Conservation (phyloP, 2,329 filamentous ascomycete genomes). For the Aspergillus versicolor region DNA sequence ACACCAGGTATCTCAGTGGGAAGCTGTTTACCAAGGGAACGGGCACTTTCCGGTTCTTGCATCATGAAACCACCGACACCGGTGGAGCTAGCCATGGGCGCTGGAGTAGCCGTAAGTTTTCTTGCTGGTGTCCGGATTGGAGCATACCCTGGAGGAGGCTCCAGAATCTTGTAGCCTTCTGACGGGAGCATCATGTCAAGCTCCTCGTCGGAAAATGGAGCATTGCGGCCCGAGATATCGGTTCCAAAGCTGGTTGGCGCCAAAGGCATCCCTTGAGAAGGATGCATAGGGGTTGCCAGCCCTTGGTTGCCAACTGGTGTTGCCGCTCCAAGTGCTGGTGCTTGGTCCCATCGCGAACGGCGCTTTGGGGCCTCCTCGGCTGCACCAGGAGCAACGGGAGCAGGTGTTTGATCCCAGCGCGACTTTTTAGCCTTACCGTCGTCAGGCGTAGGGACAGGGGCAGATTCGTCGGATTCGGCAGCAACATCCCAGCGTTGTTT, state of each 20-base stretch:
- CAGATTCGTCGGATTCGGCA: constrained; percentile 54
- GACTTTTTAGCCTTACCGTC: constrained; percentile 71
- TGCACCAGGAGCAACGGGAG: constrained; percentile 45
- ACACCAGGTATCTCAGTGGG: constrained; percentile 95
- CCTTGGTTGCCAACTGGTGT: constrained; percentile 72
- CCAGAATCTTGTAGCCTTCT: constrained; percentile 88
- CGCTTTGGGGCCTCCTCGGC: constrained; percentile 65
- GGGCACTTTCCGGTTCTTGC: constrained; percentile 85
- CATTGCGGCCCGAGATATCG: constrained; percentile 76
- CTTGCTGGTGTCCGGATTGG: constrained; percentile 75
- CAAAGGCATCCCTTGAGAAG: constrained; percentile 58
- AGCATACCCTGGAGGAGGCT: constrained; percentile 88
- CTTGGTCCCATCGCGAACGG: constrained; percentile 89
- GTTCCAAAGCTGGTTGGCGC: constrained; percentile 70
- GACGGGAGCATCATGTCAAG: constrained; percentile 86
- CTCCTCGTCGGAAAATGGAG: constrained; percentile 86
- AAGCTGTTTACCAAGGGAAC: constrained; percentile 82
- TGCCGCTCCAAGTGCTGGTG: constrained; percentile 64
- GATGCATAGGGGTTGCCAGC: constrained; percentile 76
- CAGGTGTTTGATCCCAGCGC: constrained; percentile 82
- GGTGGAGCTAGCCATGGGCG: constrained; percentile 60
- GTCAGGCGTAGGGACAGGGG: constrained; percentile 49
- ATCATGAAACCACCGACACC: constrained; percentile 85
- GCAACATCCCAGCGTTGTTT: constrained; percentile 95
- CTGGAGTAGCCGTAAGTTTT: constrained; percentile 71